These are phyloP conservation scores for Dichomitus squalens DNA, from an alignment of 1,284 basidiomycete genomes.

Conservation along the genomic window DNA sequence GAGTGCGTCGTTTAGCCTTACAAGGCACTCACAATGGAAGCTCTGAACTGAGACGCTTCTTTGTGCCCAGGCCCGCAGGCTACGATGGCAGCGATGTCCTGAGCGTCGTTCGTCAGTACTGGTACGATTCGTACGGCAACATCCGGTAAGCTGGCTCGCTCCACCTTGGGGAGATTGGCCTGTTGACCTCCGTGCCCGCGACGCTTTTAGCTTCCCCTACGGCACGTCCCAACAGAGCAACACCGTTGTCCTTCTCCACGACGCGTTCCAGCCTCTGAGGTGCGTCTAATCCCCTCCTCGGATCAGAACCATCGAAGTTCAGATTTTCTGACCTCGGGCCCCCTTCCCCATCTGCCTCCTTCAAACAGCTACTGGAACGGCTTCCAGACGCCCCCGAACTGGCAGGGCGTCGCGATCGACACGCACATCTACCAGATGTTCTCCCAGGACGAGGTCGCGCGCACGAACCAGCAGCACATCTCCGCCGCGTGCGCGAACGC, in stretches of 20 bases:
- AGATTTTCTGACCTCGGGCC: background rate
- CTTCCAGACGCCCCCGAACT: slow-evolving; percentile 62
- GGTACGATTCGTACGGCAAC: slow-evolving; percentile 72
- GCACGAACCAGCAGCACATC: slow-evolving; percentile 65
- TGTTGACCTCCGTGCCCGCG: slow-evolving; percentile 24
- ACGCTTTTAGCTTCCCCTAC: slow-evolving; percentile 53
- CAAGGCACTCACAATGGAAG: background rate
- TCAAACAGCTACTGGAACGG: slow-evolving; percentile 65
- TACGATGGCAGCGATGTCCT: slow-evolving; percentile 61
- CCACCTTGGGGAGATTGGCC: background rate
- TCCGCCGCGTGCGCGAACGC: slow-evolving; percentile 58
- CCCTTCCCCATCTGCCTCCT: background rate
- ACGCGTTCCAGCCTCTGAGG: slow-evolving; percentile 79
- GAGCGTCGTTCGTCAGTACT: slow-evolving; percentile 66
- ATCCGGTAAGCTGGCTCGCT: slow-evolving; percentile 56
- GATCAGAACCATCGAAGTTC: background rate
- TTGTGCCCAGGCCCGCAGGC: slow-evolving; percentile 69
- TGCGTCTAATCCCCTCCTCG: slow-evolving; percentile 7
- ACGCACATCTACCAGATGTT: slow-evolving; percentile 87
- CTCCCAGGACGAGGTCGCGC: slow-evolving; percentile 53
- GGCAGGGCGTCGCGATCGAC: slow-evolving; percentile 78
- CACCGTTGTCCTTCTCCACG: slow-evolving; percentile 75
- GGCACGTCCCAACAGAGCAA: slow-evolving; percentile 60
- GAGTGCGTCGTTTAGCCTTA: slow-evolving; percentile 52
- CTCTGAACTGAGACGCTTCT: background rate